These are phyloP conservation scores for Millerozyma acaciae DNA, from an alignment of 805 yeast species.

Conservation along the genomic window DNA sequence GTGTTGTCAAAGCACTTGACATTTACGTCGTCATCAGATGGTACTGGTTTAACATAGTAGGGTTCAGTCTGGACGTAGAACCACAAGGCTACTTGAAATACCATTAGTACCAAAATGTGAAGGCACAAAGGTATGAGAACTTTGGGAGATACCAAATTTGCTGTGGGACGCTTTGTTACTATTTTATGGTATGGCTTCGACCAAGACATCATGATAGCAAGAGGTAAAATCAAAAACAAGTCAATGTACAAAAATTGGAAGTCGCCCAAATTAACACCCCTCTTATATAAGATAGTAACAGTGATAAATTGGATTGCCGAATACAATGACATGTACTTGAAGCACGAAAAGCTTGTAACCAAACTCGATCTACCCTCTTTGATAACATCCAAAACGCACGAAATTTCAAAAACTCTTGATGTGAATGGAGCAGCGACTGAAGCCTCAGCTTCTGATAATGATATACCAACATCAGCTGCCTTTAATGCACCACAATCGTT, in stretches of 20 bases:
- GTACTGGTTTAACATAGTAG: slow-evolving; percentile 81
- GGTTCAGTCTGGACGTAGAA: slow-evolving; percentile 46
- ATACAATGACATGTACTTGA: slow-evolving; percentile 95
- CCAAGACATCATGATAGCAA: slow-evolving; percentile 98
- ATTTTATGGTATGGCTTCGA: slow-evolving; percentile 67
- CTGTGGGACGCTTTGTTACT: slow-evolving; percentile 80
- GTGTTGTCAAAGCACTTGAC: slow-evolving; percentile 91
- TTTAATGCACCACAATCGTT: slow-evolving; percentile 98
- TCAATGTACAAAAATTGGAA: slow-evolving; percentile 96
- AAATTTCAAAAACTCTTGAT: slow-evolving; percentile 80
- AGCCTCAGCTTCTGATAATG: slow-evolving; percentile 96
- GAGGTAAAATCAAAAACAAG: slow-evolving; percentile 81
- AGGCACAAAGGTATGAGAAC: slow-evolving; percentile 79
- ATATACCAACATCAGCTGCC: slow-evolving; percentile 96
- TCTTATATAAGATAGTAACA: slow-evolving; percentile 76
- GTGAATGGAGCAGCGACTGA: slow-evolving; percentile 99
- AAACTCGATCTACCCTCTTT: slow-evolving; percentile 93
- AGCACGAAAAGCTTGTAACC: slow-evolving; percentile 93
- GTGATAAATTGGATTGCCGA: slow-evolving; percentile 94
- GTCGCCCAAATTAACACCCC: slow-evolving; percentile 93
- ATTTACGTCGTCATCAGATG: slow-evolving; percentile 73
- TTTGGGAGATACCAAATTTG: slow-evolving; percentile 87
- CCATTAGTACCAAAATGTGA: slow-evolving; percentile 58
- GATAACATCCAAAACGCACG: slow-evolving; percentile 88
- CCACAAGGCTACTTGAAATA: slow-evolving; percentile 74